Evolutionary conservation across 2,329 filamentous ascomycete species (phyloP).

Genomic region (Nannizzia gypsea): DNA sequence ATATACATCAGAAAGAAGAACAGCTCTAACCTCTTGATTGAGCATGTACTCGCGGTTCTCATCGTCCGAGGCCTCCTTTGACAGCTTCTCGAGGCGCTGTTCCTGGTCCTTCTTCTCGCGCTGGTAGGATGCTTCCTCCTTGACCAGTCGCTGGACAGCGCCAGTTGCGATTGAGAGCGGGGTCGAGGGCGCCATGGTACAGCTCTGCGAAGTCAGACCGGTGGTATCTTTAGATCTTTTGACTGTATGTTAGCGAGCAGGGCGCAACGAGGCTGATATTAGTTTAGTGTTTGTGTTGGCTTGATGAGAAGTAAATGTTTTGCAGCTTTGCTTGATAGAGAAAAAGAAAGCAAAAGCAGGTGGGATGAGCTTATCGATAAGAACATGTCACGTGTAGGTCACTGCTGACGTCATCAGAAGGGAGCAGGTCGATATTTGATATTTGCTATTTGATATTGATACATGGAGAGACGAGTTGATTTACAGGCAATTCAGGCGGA

Average conservation of each 20-base stretch:
- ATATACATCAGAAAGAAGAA: neutral
- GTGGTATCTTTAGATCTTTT: neutral
- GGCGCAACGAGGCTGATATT: neutral
- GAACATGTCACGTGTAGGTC: neutral
- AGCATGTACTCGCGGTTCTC: slow-evolving; percentile 68
- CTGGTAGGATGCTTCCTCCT: slow-evolving; percentile 85
- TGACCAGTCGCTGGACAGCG: slow-evolving; percentile 70
- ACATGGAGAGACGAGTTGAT: too few relatives aligned
- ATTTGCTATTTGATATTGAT: too few relatives aligned
- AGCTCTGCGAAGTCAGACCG: neutral
- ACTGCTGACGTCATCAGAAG: too few relatives aligned
- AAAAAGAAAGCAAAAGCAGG: neutral
- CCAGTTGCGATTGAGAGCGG: slow-evolving; percentile 68
- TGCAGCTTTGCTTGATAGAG: neutral
- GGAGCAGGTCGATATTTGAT: too few relatives aligned
- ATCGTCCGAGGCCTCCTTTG: slow-evolving; percentile 50
- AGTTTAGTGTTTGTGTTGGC: too few relatives aligned
- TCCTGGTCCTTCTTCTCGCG: slow-evolving; percentile 69
- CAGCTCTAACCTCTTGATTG: slow-evolving; percentile 64
- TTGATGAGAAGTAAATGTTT: too few relatives aligned
- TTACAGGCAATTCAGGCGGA: too few relatives aligned
- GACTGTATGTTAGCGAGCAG: neutral
- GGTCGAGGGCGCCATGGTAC: slow-evolving; percentile 60
- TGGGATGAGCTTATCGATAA: slow-evolving; percentile 1
- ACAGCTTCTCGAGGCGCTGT: slow-evolving; percentile 56